These are phyloP conservation scores for Fonsecaea pedrosoi DNA, from an alignment of 2,329 filamentous ascomycete species.

Conservation along the genomic window DNA sequence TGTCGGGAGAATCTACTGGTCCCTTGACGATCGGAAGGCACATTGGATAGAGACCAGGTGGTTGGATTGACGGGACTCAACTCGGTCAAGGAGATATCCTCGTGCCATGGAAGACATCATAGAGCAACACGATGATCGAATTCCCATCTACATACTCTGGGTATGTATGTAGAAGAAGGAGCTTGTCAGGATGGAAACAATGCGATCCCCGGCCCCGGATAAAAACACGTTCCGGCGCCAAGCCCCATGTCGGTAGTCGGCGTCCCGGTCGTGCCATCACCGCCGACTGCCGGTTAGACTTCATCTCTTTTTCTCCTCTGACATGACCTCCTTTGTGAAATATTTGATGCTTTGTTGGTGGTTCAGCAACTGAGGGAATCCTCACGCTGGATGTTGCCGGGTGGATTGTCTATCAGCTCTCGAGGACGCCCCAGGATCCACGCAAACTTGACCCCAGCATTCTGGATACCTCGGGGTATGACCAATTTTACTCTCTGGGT, in stretches of 20 bases:
- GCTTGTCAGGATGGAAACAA: too few species aligned
- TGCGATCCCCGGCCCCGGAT: neutral
- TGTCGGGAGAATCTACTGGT: too few species aligned
- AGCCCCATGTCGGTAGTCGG: neutral
- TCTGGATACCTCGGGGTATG: neutral
- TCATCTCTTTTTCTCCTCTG: neutral
- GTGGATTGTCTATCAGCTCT: neutral
- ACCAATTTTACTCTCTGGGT: neutral
- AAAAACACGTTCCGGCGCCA: neutral
- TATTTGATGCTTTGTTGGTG: neutral
- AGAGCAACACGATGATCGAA: too few species aligned
- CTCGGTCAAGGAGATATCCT: too few species aligned
- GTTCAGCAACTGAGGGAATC: neutral
- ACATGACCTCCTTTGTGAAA: neutral
- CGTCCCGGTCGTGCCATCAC: neutral
- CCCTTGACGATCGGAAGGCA: too few species aligned
- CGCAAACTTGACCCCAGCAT: neutral
- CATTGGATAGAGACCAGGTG: too few species aligned
- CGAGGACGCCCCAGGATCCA: neutral
- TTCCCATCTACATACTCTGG: too few species aligned
- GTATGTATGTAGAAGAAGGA: too few species aligned
- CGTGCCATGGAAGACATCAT: too few species aligned
- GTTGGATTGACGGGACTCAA: too few species aligned
- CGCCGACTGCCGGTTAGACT: neutral
- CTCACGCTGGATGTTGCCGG: neutral